A percentile compares a stretch with the other conserved stretches of the same genome.
Evolutionary conservation across 129 eudicot species (phyloP).

Genomic region (Centella asiatica): DNA sequence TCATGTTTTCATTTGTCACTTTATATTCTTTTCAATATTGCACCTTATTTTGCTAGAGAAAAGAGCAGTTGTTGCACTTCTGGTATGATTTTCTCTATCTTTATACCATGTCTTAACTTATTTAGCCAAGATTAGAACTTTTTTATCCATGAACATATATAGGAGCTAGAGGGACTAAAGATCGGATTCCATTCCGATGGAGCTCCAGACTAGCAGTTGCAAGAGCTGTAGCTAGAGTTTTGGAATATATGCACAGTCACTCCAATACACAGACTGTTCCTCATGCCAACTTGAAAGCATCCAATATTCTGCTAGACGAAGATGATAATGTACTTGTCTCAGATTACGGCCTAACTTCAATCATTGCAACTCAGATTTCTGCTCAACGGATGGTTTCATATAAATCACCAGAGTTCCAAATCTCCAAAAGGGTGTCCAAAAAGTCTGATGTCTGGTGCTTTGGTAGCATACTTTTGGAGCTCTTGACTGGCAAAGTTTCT

Average conservation of each 20-base stretch:
- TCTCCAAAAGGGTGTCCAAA: constrained; percentile 39
- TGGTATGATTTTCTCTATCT: neutral
- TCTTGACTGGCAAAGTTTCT: constrained; percentile 42
- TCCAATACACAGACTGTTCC: constrained; percentile 31
- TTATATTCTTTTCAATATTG: neutral
- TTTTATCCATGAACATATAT: neutral
- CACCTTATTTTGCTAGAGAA: neutral
- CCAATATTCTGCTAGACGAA: constrained; percentile 66
- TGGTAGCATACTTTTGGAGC: constrained; percentile 59
- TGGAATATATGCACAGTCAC: constrained; percentile 55
- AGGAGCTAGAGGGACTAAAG: constrained; percentile 62
- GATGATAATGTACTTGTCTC: constrained; percentile 38
- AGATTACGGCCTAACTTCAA: constrained; percentile 55
- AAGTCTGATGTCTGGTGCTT: constrained; percentile 69
- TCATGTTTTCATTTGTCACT: neutral
- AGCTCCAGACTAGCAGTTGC: constrained; percentile 47
- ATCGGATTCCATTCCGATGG: constrained; percentile 62
- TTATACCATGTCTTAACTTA: neutral
- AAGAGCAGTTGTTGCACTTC: neutral
- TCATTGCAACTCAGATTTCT: constrained; percentile 44
- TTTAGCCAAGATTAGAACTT: neutral
- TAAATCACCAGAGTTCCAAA: constrained; percentile 50
- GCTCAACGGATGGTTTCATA: constrained; percentile 52
- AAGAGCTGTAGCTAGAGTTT: constrained; percentile 53
- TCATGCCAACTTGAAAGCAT: constrained; percentile 61